Evolutionary conservation across 768 basidiomycete species (phyloP), one percentile per base, ranked within the genome.

Genomic region (Nidula microcarpa): DNA sequence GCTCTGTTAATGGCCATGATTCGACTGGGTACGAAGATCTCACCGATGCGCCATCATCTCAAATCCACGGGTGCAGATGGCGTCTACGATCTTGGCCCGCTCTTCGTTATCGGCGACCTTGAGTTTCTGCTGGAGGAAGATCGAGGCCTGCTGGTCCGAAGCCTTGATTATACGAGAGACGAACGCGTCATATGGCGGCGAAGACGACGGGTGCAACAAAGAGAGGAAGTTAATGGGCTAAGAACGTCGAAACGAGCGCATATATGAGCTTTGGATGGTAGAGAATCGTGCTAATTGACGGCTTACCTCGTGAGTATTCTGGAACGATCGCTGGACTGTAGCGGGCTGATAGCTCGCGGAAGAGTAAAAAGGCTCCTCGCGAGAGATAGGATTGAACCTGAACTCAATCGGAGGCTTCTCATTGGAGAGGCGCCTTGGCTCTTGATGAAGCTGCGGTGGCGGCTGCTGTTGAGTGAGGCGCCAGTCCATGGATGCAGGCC

Each of bases 1-100:
- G 18, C 45, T 14, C 8, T 9, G 13, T 9, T 17, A 9, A 10
- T 17, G 44, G 44, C 8, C 13, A 17, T n/a, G n/a, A n/a, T 30
- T n/a, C 18, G 13, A 46, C 44, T 9, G 10, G 8, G 9, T n/a
- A 49, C 11, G 33, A 37, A 46, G 8, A 11, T 58, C 69, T 36
- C 63, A 87, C 87, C 89, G 77, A 65, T 91, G 87, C 53, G 89
- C 91, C 91, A 94, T 94, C 91, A 93, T 93, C 65, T 94, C 91
- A 56, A 89, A 90, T 1, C 91, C 91, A 10, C 85, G 80, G 39
- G 83, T 77, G 55, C 89, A 91, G 53, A 93, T 93, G 46, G 91
- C 91, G 61, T 92, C 89, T 13, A 94, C 86, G 44, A 94, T 93
- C 68, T 90, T 91, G 5, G 78, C 80, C 2, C 91, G 77, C 64